These are phyloP conservation scores for Domatiomyces globalis DNA, from an alignment of 2,329 filamentous ascomycete species.

Conservation along the genomic window DNA sequence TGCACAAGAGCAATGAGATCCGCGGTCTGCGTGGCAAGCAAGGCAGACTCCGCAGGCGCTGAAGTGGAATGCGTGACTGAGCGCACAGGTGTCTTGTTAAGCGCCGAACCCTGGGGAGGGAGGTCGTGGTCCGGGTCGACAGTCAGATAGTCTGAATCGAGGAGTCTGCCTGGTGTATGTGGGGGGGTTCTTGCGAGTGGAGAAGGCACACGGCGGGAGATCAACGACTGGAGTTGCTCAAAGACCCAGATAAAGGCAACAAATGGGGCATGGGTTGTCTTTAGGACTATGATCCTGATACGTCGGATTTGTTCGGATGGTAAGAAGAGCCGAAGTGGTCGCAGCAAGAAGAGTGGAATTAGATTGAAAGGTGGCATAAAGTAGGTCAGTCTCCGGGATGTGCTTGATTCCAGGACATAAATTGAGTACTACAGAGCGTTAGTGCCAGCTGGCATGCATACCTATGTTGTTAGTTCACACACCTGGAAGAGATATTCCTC, in stretches of 20 bases:
- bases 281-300: conserved; percentile 44
- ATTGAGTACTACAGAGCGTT: conserved; percentile 25
- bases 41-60: conserved; percentile 10
- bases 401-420: conserved; percentile 33
- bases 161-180: background rate
- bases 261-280: conserved; percentile 44
- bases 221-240: conserved; percentile 27
- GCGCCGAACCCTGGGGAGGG: background rate
- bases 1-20: conserved; percentile 16
- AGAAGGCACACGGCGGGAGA: conserved; percentile 10
- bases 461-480: conserved; percentile 12
- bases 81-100: background rate
- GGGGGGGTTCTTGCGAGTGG: background rate
- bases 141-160: background rate
- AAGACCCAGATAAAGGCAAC: conserved; percentile 45
- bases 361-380: conserved; percentile 42
- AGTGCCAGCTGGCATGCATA: background rate
- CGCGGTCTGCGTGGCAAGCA: conserved; percentile 9
- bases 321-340: conserved; percentile 43
- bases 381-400: conserved; percentile 33
- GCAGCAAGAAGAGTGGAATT: conserved; percentile 41
- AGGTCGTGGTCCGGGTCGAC: background rate
- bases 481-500: conserved; percentile 49
- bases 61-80: background rate
- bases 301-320: conserved; percentile 40